These are phyloP conservation scores for Cryptococcus amylolentus DNA, from an alignment of 1,284 basidiomycete species.

Conservation along the genomic window DNA sequence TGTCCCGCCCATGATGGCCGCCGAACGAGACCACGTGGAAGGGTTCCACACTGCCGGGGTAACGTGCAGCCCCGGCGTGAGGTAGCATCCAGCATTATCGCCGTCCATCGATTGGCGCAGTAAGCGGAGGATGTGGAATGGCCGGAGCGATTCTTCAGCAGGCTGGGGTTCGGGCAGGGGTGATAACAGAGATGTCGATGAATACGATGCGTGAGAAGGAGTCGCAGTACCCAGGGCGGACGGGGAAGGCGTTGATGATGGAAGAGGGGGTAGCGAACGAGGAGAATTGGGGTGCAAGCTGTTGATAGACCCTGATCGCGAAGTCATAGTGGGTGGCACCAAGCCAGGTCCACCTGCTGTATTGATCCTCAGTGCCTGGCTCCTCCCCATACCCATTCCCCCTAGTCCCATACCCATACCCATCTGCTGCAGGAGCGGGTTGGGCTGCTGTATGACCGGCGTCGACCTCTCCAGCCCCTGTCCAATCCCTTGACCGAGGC, in stretches of 20 bases:
- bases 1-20: too few species aligned
- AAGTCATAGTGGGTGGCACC: slow-evolving; percentile 11
- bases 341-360: slow-evolving; percentile 12
- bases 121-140: slow-evolving; percentile 84
- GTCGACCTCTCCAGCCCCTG: neutral
- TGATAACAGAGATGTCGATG: slow-evolving; percentile 23
- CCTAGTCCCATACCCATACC: too few species aligned
- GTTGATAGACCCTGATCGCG: neutral
- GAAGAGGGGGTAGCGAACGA: neutral
- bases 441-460: neutral
- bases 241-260: slow-evolving; percentile 5
- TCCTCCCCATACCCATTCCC: neutral
- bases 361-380: slow-evolving; percentile 8
- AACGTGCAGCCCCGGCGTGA: slow-evolving; percentile 82
- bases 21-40: slow-evolving; percentile 12
- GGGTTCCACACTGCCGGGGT: slow-evolving; percentile 76
- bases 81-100: slow-evolving; percentile 76
- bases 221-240: slow-evolving; percentile 11
- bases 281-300: neutral
- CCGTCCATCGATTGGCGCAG: slow-evolving; percentile 72
- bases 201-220: slow-evolving; percentile 4
- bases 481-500: neutral
- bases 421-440: neutral
- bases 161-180: slow-evolving; percentile 52
- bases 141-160: slow-evolving; percentile 69